Percentiles rank a stretch among this genome's conserved stretches.
Conservation (phyloP, 805 yeast genomes). For the Nakazawaea pomicola region DNA sequence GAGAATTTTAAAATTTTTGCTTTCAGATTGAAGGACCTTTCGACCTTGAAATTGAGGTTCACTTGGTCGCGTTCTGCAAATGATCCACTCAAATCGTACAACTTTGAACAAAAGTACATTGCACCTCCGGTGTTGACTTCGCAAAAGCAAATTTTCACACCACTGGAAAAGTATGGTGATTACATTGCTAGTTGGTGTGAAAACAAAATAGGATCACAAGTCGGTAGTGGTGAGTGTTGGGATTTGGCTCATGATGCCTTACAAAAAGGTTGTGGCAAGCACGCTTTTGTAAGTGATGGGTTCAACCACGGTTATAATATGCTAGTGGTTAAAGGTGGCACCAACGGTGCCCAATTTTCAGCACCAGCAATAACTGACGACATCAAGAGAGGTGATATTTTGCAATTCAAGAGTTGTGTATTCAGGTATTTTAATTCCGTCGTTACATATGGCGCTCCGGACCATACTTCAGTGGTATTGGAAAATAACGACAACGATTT, state of each 20-base stretch:
- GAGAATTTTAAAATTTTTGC: constrained; percentile 29
- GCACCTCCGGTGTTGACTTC: constrained; percentile 41
- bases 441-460: constrained; percentile 42
- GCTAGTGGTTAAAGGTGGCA: neutral
- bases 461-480: constrained; percentile 42
- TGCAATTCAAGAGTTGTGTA: constrained; percentile 40
- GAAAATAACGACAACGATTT: constrained; percentile 28
- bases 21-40: constrained; percentile 37
- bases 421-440: constrained; percentile 33
- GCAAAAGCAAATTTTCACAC: constrained; percentile 26
- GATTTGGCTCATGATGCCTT: constrained; percentile 53
- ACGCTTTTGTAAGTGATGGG: constrained; percentile 48
- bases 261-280: constrained; percentile 49
- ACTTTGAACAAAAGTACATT: constrained; percentile 25
- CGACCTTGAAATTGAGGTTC: constrained; percentile 30
- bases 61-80: constrained; percentile 32
- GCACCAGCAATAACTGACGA: constrained; percentile 30
- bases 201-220: constrained; percentile 38
- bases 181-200: constrained; percentile 54
- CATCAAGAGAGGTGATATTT: constrained; percentile 49
- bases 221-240: constrained; percentile 60
- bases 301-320: constrained; percentile 35
- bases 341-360: constrained; percentile 19
- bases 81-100: constrained; percentile 20
- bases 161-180: constrained; percentile 39